phyloP scores from a whole-genome alignment of 73 alveolate species.

The Symbiodinium natans region DNA sequence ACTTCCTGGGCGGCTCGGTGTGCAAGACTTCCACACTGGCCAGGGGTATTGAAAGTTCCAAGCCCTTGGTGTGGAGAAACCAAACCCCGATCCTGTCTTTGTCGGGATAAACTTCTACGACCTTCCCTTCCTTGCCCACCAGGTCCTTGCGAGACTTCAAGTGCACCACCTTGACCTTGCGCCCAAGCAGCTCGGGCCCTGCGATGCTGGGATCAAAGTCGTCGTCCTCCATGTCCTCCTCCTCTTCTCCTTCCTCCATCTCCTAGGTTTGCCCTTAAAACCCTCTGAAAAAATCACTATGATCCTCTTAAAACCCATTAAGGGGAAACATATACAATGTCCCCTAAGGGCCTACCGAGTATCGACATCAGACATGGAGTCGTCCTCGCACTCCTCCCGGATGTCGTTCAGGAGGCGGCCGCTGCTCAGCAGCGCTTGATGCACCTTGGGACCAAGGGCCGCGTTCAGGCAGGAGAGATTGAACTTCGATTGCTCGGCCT shows the following conservation, averaged over 20 bases:
- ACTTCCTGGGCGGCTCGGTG: background rate
- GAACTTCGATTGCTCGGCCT: constrained; percentile 27
- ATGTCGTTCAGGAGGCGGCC: constrained; percentile 44
- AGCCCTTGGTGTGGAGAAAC: constrained; percentile 18
- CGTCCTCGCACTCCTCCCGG: background rate
- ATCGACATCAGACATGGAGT: background rate
- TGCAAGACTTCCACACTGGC: constrained; percentile 46
- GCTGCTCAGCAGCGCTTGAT: background rate
- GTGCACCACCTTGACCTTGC: background rate
- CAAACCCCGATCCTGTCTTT: constrained; percentile 55
- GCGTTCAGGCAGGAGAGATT: constrained; percentile 37
- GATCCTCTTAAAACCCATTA: background rate
- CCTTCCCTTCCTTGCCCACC: constrained; percentile 50
- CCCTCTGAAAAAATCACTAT: constrained; percentile 5
- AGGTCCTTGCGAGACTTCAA: constrained; percentile 17
- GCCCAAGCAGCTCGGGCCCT: constrained; percentile 24
- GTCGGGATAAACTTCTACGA: constrained; percentile 33
- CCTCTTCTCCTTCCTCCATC: background rate
- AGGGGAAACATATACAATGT: background rate
- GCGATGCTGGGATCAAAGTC: background rate
- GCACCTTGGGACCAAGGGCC: background rate
- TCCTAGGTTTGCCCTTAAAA: background rate
- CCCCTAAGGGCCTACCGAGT: background rate
- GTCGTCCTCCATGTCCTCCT: constrained; percentile 6
- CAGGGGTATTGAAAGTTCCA: constrained; percentile 44